These are phyloP conservation scores for Rhypophila decipiens DNA, from an alignment of 495 filamentous ascomycete species.

Conservation along the genomic window DNA sequence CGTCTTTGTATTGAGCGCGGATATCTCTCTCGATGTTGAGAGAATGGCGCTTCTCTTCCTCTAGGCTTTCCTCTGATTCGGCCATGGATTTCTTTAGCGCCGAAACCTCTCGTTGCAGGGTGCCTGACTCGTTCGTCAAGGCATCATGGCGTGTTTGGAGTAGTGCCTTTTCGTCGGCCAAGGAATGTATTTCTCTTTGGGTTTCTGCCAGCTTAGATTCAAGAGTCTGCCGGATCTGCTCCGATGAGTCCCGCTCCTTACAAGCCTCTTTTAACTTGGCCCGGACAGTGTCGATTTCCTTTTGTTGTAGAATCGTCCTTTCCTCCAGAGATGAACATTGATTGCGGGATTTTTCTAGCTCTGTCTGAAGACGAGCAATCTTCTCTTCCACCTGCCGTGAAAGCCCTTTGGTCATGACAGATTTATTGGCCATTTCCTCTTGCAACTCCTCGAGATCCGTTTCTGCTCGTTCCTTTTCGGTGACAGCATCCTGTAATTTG, in stretches of 20 bases:
- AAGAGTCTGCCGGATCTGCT: slow-evolving; percentile 35
- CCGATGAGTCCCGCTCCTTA: slow-evolving; percentile 33
- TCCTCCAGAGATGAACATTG: slow-evolving; percentile 47
- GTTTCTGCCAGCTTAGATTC: slow-evolving; percentile 49
- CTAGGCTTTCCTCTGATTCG: slow-evolving; percentile 53
- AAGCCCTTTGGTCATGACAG: slow-evolving; percentile 67
- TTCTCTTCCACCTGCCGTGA: slow-evolving; percentile 71
- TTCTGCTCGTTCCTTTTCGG: slow-evolving; percentile 53
- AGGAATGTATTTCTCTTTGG: slow-evolving; percentile 47
- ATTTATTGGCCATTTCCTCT: slow-evolving; percentile 74
- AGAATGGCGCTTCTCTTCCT: slow-evolving; percentile 54
- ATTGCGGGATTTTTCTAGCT: slow-evolving; percentile 54
- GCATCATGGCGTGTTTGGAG: slow-evolving; percentile 64
- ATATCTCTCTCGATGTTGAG: slow-evolving; percentile 53
- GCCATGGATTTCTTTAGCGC: slow-evolving; percentile 47
- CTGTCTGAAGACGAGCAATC: slow-evolving; percentile 55
- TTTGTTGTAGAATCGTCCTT: slow-evolving; percentile 27
- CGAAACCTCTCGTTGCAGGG: slow-evolving; percentile 58
- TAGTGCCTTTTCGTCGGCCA: slow-evolving; percentile 61
- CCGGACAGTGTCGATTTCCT: slow-evolving; percentile 43
- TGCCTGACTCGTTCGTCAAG: slow-evolving; percentile 59
- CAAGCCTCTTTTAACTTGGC: slow-evolving; percentile 32
- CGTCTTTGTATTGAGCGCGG: slow-evolving; percentile 52
- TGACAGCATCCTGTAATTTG: slow-evolving; percentile 55
- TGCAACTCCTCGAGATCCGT: slow-evolving; percentile 59